A percentile compares a stretch with the other conserved stretches of the same genome.
Conservation (phyloP, 768 basidiomycete species). For the Kwoniella pini region DNA sequence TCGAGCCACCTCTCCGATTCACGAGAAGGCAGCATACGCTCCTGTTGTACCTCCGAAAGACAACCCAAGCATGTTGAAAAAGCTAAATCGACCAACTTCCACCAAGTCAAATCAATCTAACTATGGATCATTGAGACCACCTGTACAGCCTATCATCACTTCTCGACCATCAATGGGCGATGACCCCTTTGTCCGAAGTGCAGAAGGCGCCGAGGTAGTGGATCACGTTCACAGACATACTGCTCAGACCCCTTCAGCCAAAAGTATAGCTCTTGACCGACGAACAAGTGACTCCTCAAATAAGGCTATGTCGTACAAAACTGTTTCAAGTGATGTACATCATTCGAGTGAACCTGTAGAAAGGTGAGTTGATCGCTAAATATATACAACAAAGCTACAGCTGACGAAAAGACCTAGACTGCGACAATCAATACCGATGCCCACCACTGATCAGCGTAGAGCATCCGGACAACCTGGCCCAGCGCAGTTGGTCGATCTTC, state of each 20-base stretch:
- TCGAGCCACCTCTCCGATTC: neutral
- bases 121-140: constrained; percentile 1
- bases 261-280: constrained; percentile 26
- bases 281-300: constrained; percentile 27
- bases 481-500: constrained; percentile 16
- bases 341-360: constrained; percentile 16
- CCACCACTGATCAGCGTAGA: neutral
- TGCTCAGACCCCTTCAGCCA: constrained; percentile 21
- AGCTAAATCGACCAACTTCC: constrained; percentile 20
- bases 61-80: constrained; percentile 20
- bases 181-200: constrained; percentile 37
- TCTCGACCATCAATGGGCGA: constrained; percentile 38
- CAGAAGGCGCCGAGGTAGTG: constrained; percentile 38
- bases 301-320: constrained; percentile 38
- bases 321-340: constrained; percentile 21
- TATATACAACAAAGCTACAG: too few species aligned
- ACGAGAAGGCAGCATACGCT: neutral
- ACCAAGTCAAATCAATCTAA: constrained; percentile 14
- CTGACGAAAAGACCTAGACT: neutral
- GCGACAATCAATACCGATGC: neutral
- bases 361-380: constrained; percentile 12
- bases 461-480: constrained; percentile 14
- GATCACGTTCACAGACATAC: constrained; percentile 24
- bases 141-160: constrained; percentile 8
- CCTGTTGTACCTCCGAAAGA: constrained; percentile 33